Conservation (phyloP, 2,329 filamentous ascomycete genomes). For the Microdochium paspali region DNA sequence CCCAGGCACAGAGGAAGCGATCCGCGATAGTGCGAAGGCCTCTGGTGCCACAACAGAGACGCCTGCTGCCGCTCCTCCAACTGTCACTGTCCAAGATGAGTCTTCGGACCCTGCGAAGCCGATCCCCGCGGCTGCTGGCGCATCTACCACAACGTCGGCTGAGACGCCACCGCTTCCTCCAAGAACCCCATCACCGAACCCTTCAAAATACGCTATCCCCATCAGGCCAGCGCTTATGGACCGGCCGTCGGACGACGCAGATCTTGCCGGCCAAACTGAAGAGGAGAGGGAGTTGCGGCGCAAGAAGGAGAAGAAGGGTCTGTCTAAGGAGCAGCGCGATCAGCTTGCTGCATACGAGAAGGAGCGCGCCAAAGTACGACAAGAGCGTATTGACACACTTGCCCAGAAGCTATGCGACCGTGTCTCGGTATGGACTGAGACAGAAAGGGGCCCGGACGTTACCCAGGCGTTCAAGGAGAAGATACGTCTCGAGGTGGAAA, state of each 20-base stretch:
- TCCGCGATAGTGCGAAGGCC: conserved; percentile 42
- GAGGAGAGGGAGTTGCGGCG: conserved; percentile 69
- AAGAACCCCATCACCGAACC: conserved; percentile 23
- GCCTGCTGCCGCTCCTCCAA: conserved; percentile 6
- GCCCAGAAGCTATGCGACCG: conserved; percentile 80
- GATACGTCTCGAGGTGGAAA: conserved; percentile 89
- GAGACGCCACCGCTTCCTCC: conserved; percentile 27
- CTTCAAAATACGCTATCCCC: conserved; percentile 45
- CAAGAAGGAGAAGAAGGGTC: conserved; percentile 77
- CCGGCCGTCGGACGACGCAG: conserved; percentile 67
- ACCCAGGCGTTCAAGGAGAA: conserved; percentile 89
- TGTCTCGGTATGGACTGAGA: conserved; percentile 93
- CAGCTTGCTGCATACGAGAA: conserved; percentile 81
- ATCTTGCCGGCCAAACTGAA: conserved; percentile 55
- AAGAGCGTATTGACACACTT: conserved; percentile 83
- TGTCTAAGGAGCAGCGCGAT: conserved; percentile 88
- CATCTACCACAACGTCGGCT: conserved; percentile 8
- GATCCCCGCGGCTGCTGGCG: conserved; percentile 11
- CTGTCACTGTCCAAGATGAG: conserved; percentile 17
- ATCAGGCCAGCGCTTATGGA: conserved; percentile 84
- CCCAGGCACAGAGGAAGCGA: conserved; percentile 46
- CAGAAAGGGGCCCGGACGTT: conserved; percentile 78
- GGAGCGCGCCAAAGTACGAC: conserved; percentile 72
- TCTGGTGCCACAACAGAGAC: conserved; percentile 9
- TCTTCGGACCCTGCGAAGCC: conserved; percentile 16